Conservation (phyloP, 257 asterid species). For the Solanum gandarillasii region DNA sequence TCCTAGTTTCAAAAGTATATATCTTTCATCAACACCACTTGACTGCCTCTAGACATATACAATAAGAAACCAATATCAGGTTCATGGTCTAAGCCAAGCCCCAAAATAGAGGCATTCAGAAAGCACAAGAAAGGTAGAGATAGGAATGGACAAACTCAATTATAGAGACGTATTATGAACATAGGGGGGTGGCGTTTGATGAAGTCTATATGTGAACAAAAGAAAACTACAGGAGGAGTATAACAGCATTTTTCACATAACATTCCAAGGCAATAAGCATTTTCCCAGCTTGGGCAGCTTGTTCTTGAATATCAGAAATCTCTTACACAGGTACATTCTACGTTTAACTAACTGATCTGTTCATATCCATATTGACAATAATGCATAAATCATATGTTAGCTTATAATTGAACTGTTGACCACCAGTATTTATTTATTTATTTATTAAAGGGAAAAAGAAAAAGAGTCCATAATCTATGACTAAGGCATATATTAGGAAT, state of each 20-base stretch:
- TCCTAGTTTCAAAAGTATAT: neutral
- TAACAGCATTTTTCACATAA: neutral
- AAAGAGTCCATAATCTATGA: neutral
- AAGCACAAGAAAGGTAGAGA: neutral
- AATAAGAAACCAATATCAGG: neutral
- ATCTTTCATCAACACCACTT: neutral
- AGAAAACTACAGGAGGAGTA: neutral
- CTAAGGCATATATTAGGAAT: neutral
- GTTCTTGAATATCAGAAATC: neutral
- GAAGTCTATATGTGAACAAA: neutral
- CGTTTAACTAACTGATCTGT: neutral
- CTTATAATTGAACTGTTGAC: neutral
- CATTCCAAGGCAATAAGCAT: neutral
- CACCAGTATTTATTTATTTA: neutral
- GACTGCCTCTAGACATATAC: neutral
- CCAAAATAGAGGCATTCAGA: neutral
- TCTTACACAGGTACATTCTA: neutral
- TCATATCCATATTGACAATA: neutral
- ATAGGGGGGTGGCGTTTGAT: neutral
- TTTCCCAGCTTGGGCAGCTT: neutral
- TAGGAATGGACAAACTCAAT: neutral
- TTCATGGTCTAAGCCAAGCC: neutral
- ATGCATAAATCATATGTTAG: neutral
- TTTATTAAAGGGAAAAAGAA: neutral
- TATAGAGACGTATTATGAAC: neutral